phyloP scores from a whole-genome alignment of 148 eudicot genomes.

The Dysphania ambrosioides region DNA sequence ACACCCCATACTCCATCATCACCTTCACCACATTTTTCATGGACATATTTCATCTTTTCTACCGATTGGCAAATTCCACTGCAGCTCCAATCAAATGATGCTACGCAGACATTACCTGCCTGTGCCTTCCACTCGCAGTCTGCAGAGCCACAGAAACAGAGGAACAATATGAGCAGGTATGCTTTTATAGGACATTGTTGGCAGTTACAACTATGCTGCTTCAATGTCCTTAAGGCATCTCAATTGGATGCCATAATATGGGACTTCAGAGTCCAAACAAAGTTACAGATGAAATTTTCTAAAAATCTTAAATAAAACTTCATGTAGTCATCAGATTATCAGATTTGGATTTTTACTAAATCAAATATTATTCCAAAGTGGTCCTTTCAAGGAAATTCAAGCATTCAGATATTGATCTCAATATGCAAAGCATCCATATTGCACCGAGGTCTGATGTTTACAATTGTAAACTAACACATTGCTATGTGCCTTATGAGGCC shows the following conservation, averaged over 20 bases:
- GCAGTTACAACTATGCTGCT: not conserved
- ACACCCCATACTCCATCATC: constrained; percentile 62
- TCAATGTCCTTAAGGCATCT: not conserved
- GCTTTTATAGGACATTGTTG: not conserved
- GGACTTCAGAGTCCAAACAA: not conserved
- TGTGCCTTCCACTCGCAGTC: constrained; percentile 81
- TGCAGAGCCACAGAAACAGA: constrained; percentile 27
- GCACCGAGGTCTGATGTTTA: not conserved
- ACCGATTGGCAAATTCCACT: constrained; percentile 84
- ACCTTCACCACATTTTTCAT: constrained; percentile 66
- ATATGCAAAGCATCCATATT: not conserved
- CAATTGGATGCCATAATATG: not conserved
- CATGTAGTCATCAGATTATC: not conserved
- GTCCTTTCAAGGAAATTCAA: too few species aligned
- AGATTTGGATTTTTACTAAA: not conserved
- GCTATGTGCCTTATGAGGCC: not conserved
- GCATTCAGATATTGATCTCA: not conserved
- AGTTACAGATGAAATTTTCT: not conserved
- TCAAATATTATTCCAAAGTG: not conserved
- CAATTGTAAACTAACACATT: not conserved
- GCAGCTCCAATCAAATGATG: constrained; percentile 80
- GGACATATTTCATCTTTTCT: constrained; percentile 60
- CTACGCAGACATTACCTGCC: constrained; percentile 66
- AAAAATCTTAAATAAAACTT: not conserved
- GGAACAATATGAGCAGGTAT: not conserved